Evolutionary conservation across 345 rosid genomes (phyloP).

Genomic region (Euclidium syriacum): DNA sequence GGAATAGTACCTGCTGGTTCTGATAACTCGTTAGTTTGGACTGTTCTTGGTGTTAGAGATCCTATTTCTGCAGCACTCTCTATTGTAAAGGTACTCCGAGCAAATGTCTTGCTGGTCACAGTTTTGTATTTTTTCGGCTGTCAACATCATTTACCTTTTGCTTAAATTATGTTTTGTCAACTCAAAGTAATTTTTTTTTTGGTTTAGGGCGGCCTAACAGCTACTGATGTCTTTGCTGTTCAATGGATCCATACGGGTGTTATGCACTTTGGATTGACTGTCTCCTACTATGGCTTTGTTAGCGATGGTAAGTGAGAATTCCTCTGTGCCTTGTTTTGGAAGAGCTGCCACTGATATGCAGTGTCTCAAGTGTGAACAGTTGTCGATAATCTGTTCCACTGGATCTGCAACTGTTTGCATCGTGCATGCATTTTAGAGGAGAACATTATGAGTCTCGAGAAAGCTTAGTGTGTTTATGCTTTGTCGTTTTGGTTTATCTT

Average conservation of each 20-base stretch:
- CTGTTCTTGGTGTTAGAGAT: conserved; percentile 95
- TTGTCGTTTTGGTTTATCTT: not conserved
- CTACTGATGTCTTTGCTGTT: conserved; percentile 96
- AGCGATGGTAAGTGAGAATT: conserved; percentile 73
- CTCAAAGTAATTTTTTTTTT: conserved; percentile 11
- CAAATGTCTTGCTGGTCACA: not conserved
- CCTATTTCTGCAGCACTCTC: conserved; percentile 95
- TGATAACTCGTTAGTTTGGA: conserved; percentile 97
- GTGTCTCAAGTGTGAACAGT: not conserved
- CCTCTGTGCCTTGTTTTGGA: not conserved
- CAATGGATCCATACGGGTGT: conserved; percentile 88
- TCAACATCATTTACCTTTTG: not conserved
- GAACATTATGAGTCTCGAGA: too few species aligned
- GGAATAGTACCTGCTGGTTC: conserved; percentile 99
- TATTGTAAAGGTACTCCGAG: conserved; percentile 70
- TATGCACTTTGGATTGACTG: conserved; percentile 91
- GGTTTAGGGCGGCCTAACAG: conserved; percentile 90
- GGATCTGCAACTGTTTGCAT: conserved; percentile 3
- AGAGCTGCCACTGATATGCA: conserved; percentile 3
- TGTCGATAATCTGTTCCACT: not conserved
- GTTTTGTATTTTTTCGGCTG: not conserved
- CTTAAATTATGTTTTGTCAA: not conserved
- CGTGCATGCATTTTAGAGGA: not conserved
- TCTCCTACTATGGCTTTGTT: conserved; percentile 94
- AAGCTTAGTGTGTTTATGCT: not conserved